phyloP scores from a whole-genome alignment of 306 rosid genomes.

The Prunus mume region DNA sequence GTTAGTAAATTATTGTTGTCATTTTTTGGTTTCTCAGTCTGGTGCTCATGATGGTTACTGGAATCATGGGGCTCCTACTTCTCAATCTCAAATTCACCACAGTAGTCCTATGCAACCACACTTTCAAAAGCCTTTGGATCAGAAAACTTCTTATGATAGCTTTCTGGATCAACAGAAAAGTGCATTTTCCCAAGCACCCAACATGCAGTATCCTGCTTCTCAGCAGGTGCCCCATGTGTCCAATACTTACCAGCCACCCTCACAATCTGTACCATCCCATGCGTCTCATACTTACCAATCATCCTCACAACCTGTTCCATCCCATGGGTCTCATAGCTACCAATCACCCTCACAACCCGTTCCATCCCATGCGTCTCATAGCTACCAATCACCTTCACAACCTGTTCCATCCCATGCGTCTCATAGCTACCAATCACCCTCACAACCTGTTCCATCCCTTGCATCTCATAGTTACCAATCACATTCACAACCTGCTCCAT shows the following conservation, averaged over 20 bases:
- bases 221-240: slow-evolving; percentile 48
- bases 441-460: slow-evolving; percentile 29
- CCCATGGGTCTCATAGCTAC: background rate
- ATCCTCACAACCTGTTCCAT: background rate
- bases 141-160: slow-evolving; percentile 79
- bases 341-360: background rate
- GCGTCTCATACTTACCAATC: background rate
- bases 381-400: slow-evolving; percentile 46
- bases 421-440: slow-evolving; percentile 36
- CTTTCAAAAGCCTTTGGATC: slow-evolving; percentile 79
- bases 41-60: slow-evolving; percentile 89
- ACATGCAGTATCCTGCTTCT: slow-evolving; percentile 55
- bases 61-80: slow-evolving; percentile 71
- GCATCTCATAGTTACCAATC: background rate
- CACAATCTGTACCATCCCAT: slow-evolving; percentile 27
- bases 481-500: slow-evolving; percentile 26
- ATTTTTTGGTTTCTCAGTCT: slow-evolving; percentile 63
- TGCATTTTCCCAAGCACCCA: slow-evolving; percentile 51
- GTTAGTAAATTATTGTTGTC: slow-evolving; percentile 29
- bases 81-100: slow-evolving; percentile 77
- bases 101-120: slow-evolving; percentile 68
- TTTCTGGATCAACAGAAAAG: slow-evolving; percentile 85
- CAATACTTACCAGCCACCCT: slow-evolving; percentile 34
- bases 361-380: slow-evolving; percentile 21
- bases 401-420: slow-evolving; percentile 37